These are phyloP conservation scores for Endotrypanum monterogeii DNA, from an alignment of 208 protist species.

Conservation along the genomic window DNA sequence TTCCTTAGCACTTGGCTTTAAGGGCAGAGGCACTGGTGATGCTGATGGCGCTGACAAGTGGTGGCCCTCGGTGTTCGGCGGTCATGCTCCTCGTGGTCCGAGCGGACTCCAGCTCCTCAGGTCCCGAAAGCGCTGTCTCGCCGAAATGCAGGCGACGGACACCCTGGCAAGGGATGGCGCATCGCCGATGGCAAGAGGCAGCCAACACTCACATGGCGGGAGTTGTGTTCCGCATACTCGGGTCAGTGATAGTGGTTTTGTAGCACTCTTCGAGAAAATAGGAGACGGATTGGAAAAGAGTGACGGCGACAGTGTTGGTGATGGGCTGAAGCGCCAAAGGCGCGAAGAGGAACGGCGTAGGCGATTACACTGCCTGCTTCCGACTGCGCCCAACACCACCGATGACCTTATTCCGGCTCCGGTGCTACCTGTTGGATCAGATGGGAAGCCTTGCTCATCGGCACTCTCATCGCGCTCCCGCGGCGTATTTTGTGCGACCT, in stretches of 20 bases:
- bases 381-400: constrained; percentile 1
- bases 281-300: neutral
- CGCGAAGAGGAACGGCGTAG: constrained; percentile 10
- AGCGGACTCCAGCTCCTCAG: constrained; percentile 54
- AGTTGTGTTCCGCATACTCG: neutral
- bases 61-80: neutral
- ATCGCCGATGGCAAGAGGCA: neutral
- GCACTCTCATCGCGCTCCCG: neutral
- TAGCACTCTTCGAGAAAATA: neutral
- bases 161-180: neutral
- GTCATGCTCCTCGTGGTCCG: neutral
- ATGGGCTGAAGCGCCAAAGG: constrained; percentile 24
- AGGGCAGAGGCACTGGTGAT: neutral
- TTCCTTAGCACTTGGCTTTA: neutral
- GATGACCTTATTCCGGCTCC: constrained; percentile 28
- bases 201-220: neutral
- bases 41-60: neutral
- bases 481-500: neutral
- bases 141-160: constrained; percentile 53
- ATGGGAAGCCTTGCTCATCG: neutral
- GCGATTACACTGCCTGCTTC: constrained; percentile 14
- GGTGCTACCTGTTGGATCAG: neutral
- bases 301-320: neutral
- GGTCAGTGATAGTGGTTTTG: no score
- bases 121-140: constrained; percentile 70